Base-by-base conservation (phyloP, 176 grass and related monocot genomes). In the Carex myosuroides region DNA sequence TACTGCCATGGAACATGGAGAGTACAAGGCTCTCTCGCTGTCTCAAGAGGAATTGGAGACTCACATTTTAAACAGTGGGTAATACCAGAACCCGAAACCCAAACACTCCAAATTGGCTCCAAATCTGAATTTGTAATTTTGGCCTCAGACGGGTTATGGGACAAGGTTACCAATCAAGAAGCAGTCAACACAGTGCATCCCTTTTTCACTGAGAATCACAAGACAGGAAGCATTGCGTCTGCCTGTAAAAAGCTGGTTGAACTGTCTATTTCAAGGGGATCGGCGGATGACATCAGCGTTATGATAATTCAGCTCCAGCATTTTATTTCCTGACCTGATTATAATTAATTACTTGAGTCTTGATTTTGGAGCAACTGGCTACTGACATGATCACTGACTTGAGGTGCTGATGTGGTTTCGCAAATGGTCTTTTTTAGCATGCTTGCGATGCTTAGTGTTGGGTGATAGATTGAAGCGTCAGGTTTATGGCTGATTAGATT, bases 91-190 rank as follows among this genome's bases (percentile, higher is more conserved):
- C 97, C 97, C 0, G 97, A 99, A 63, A 92, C 88, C 8, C 93
- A 70, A 82, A 84, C 83, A 12, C 85, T 99, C 8, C 54, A 84
- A 14, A 90, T 99, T 3, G 84, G 90, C 46, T 62, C 79, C 16
- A 83, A 92, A 61, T 96, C 88, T 37, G 97, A 99, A 59, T 99
- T 99, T 90, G 82, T 99, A 68, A 89, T 99, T 42, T 91, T 99
- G 35, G 97, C 93, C 32, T 96, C 97, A 5, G 97, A 99, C 52
- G 97, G 97, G 13, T 85, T 99, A 29, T 99, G 97, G 97, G 93
- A 99, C 79, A 94, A 92, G 76, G 90, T 99, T 75, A 87, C 82
- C 70, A 99, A 99, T 71, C 97, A 99, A 84, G 97, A 99, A 85
- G 97, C 97, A 0, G 86, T 99, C 2, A 88, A 94, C 86, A 82